Base-by-base conservation (phyloP, 2,329 filamentous ascomycete genomes). In the Verticillium klebahnii region DNA sequence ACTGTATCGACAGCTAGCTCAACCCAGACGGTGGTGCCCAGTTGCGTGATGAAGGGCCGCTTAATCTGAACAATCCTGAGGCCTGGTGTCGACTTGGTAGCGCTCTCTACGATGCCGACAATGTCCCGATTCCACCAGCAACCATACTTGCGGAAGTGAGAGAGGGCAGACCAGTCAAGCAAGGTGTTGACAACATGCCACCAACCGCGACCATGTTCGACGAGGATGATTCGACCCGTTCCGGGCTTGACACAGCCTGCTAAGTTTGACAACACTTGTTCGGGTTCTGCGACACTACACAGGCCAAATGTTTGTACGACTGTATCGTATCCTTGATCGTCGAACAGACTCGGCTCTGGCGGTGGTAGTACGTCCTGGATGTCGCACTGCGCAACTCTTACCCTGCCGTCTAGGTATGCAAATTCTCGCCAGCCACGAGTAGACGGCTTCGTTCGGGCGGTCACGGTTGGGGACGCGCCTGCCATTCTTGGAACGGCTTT, bases 71-170 rank as follows among this genome's bases (percentile, higher is more conserved):
- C 79, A 50, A 89, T 74, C 70, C 87, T 82, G 58, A 89, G 74
- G 2, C 85, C 84, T 0, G 82, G 83, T 3, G 82, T 76, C 58
- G 70, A 69, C 58, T 67, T 64, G 23, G 75, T 75, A 34, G 84
- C 85, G 63, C 80, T 77, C 60, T 78, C 73, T 9, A 88, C 79
- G 34, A 88, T 77, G 37, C 69, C 73, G 67, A 82, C 81, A 63
- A 89, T 82, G 68, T 89, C 86, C 59, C 86, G 77, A 73, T 89
- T 89, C 85, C 85, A 89, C 86, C 86, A 89, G 74, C 86, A 89
- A 2, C 86, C 86, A 68, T 85, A 89, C 67, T 82, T 80, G 25
- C 77, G 74, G 62, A 86, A 87, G 68, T 89, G 86, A 25, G 75
- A 73, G 17, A 74, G 72, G 0, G 86, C 86, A 61, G 80, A 79